Percentiles rank a stretch among this genome's conserved stretches.
Evolutionary conservation across 2,329 filamentous ascomycete species (phyloP).

Genomic region (Colletotrichum liriopes): DNA sequence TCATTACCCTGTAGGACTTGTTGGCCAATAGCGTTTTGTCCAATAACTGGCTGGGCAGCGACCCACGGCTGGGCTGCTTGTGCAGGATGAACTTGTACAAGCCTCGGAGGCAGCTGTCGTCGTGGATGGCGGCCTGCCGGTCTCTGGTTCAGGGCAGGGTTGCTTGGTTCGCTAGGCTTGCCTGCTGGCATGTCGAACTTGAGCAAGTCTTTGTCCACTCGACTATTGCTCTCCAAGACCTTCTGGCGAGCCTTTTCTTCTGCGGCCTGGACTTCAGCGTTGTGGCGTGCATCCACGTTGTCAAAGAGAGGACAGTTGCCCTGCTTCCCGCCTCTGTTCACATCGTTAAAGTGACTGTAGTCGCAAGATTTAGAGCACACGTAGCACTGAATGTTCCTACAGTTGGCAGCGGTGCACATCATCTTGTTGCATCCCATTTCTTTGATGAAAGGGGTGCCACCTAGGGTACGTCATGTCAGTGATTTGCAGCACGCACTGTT

Average conservation of each 20-base stretch:
- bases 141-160: not conserved
- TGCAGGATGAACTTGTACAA: not conserved
- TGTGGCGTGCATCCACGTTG: conserved; percentile 71
- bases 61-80: not conserved
- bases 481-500: not conserved
- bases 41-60: not conserved
- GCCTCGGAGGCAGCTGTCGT: not conserved
- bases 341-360: conserved; percentile 81
- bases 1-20: not conserved
- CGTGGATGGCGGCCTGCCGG: not conserved
- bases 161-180: conserved; percentile 50
- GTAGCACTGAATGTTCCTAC: conserved; percentile 74
- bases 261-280: conserved; percentile 74
- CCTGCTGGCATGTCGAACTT: conserved; percentile 72
- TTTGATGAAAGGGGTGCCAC: conserved; percentile 85
- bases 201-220: conserved; percentile 70
- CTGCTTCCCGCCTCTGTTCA: conserved; percentile 59
- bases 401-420: conserved; percentile 73
- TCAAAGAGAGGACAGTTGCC: conserved; percentile 81
- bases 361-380: conserved; percentile 78
- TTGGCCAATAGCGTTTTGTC: not conserved
- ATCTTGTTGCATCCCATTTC: conserved; percentile 88
- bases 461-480: conserved; percentile 49
- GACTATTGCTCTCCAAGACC: conserved; percentile 72
- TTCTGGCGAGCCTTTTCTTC: conserved; percentile 71